Conservation (phyloP, 2,329 filamentous ascomycete genomes). For the Atkinsonella hypoxylon region DNA sequence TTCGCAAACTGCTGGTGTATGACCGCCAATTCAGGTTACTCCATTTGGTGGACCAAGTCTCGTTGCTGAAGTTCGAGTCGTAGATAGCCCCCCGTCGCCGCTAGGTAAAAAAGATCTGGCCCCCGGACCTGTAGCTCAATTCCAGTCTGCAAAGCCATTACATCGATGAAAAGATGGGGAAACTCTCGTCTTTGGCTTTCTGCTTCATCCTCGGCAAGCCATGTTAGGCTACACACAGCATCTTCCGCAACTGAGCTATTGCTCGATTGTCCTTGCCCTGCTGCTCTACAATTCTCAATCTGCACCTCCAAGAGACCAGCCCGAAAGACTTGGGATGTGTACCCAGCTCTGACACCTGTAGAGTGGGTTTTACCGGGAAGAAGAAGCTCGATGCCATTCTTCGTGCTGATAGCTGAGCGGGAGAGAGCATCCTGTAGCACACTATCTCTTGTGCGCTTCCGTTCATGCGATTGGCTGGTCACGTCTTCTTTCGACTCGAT, state of each 20-base stretch:
- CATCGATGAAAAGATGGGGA: not conserved
- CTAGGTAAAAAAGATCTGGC: not conserved
- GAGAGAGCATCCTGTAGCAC: not conserved
- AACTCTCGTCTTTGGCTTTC: not conserved
- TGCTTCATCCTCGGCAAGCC: not conserved
- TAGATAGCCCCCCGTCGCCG: not conserved
- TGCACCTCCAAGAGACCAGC: not conserved
- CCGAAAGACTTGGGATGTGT: not conserved
- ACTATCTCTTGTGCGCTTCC: not conserved
- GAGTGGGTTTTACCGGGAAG: not conserved
- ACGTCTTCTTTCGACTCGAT: not conserved
- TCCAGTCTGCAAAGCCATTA: not conserved
- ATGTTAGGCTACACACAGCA: not conserved
- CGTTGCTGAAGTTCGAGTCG: not conserved
- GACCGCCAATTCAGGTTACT: no score
- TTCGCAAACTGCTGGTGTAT: no score
- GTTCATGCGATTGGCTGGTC: no score
- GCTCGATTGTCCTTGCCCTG: not conserved
- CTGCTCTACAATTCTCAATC: not conserved
- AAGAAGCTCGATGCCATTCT: not conserved
- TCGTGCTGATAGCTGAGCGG: not conserved
- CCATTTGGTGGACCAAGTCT: not conserved
- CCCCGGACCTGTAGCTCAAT: not conserved
- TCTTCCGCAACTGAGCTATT: not conserved
- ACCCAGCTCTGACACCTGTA: not conserved